A percentile compares a stretch with the other conserved stretches of the same genome.
Conservation (phyloP, 1,284 basidiomycete species). For the Tylopilus orsonianus region DNA sequence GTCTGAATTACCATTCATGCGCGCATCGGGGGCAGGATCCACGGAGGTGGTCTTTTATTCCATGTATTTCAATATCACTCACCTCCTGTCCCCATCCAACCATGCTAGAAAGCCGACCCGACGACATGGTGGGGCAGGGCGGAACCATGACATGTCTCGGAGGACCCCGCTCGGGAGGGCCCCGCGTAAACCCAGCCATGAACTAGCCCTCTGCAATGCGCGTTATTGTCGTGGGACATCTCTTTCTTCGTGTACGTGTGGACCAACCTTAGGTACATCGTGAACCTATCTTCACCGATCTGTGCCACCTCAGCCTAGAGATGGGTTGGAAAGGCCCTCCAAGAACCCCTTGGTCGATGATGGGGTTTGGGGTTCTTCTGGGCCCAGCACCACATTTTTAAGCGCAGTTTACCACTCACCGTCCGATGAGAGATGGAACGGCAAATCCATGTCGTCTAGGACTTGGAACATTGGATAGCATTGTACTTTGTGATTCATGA, state of each 20-base stretch:
- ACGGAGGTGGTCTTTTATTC: not conserved
- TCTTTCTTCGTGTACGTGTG: slow-evolving; percentile 7
- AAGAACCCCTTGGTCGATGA: slow-evolving; percentile 9
- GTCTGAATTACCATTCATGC: slow-evolving; percentile 9
- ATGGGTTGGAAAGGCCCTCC: slow-evolving; percentile 15
- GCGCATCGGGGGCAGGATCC: slow-evolving; percentile 10
- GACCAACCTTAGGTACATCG: slow-evolving; percentile 7
- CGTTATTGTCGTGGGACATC: slow-evolving; percentile 10
- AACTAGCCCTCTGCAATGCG: slow-evolving; percentile 4
- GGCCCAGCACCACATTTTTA: not conserved
- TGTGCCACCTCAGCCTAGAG: not conserved
- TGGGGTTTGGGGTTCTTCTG: not conserved
- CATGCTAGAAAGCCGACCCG: slow-evolving; percentile 7
- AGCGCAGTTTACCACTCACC: not conserved
- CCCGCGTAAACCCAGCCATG: slow-evolving; percentile 16
- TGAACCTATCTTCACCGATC: not conserved
- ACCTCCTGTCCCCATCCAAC: slow-evolving; percentile 15
- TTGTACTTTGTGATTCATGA: slow-evolving; percentile 22
- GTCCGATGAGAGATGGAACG: slow-evolving; percentile 13
- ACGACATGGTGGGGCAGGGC: not conserved
- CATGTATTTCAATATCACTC: not conserved
- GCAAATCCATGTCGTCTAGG: slow-evolving; percentile 16
- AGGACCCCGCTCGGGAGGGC: slow-evolving; percentile 11
- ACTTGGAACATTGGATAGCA: slow-evolving; percentile 16
- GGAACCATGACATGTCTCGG: slow-evolving; percentile 15